phyloP scores from a whole-genome alignment of 306 rosid genomes.

The Fagus crenata region DNA sequence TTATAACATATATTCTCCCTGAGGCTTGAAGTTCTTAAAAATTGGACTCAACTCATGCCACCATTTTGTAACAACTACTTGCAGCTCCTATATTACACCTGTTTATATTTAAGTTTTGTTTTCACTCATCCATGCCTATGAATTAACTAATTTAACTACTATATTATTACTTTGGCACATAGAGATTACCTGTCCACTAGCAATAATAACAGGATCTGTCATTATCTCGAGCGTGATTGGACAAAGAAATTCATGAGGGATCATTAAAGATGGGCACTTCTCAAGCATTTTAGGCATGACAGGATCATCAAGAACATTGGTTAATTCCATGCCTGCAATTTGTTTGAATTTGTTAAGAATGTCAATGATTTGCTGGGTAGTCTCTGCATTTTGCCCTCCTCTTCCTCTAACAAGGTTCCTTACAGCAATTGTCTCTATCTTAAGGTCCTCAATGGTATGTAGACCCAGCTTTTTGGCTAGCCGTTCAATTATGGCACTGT shows the following conservation, averaged over 20 bases:
- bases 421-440: constrained; percentile 61
- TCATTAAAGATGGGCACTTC: constrained; percentile 53
- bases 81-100: background rate
- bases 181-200: constrained; percentile 78
- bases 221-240: constrained; percentile 85
- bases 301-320: constrained; percentile 46
- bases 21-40: no score
- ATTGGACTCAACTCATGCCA: background rate
- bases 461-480: constrained; percentile 73
- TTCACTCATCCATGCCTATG: no score
- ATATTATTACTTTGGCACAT: background rate
- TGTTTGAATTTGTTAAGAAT: constrained; percentile 62
- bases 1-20: no score
- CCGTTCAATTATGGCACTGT: constrained; percentile 68
- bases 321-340: constrained; percentile 60
- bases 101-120: no score
- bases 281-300: constrained; percentile 40
- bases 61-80: background rate
- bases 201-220: constrained; percentile 86
- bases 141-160: background rate
- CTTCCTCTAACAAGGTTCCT: constrained; percentile 53
- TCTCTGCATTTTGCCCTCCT: constrained; percentile 54
- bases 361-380: constrained; percentile 48
- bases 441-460: constrained; percentile 58
- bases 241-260: constrained; percentile 89